Evolutionary conservation across 2,329 filamentous ascomycete genomes (phyloP).

Genomic region (Ophiosphaerella narmari): DNA sequence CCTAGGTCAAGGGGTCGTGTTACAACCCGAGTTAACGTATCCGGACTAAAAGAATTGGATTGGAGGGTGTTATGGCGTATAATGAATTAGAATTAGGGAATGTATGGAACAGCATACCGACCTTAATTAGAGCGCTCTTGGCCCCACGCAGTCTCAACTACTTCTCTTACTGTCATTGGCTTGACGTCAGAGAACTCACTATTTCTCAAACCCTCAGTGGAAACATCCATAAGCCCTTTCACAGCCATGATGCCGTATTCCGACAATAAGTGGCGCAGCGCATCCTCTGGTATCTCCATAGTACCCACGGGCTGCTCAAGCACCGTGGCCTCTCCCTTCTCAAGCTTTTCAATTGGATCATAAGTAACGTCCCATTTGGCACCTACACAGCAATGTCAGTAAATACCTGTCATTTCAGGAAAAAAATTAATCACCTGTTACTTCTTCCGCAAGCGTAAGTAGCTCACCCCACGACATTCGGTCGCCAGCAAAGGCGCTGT

Average conservation of each 20-base stretch:
- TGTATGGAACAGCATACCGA: too few relatives aligned
- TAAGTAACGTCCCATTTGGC: too few relatives aligned
- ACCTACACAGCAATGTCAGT: too few relatives aligned
- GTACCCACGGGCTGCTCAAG: constrained; percentile 3
- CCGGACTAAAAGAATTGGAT: not conserved
- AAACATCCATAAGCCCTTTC: constrained; percentile 9
- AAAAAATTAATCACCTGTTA: too few relatives aligned
- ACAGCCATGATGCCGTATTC: constrained; percentile 13
- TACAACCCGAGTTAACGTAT: constrained; percentile 1
- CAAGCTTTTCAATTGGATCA: too few relatives aligned
- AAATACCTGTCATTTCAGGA: too few relatives aligned
- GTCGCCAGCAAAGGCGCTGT: too few relatives aligned
- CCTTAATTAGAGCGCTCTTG: not conserved
- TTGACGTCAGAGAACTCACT: constrained; percentile 11
- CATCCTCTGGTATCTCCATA: constrained; percentile 5
- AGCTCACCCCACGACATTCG: too few relatives aligned
- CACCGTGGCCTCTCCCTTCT: too few relatives aligned
- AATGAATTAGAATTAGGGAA: too few relatives aligned
- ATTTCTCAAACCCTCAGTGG: constrained; percentile 7
- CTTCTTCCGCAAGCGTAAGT: too few relatives aligned
- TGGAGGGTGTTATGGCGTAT: too few relatives aligned
- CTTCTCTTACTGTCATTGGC: constrained; percentile 9
- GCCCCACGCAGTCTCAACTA: constrained; percentile 15
- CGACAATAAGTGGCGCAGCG: constrained; percentile 1
- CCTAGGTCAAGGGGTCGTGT: not conserved